Conservation (phyloP, 495 filamentous ascomycete genomes). For the Xylaria castorea region DNA sequence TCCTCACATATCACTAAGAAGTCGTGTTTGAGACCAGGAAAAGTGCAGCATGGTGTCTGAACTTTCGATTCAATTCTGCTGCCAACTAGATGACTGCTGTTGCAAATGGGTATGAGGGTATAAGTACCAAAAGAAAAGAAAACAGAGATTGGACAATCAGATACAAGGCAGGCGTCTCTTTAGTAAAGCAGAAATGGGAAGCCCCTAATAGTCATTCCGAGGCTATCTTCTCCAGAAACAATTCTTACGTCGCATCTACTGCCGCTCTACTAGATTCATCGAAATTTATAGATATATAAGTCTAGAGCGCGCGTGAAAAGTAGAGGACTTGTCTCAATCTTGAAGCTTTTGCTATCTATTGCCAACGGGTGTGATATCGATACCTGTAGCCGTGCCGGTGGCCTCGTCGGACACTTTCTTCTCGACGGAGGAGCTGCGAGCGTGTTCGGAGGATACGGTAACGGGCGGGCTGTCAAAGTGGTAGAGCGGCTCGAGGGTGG, state of each 20-base stretch:
- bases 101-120: constrained; percentile 22
- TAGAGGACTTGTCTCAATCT: background rate
- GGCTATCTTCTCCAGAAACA: background rate
- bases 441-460: background rate
- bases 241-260: background rate
- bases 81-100: background rate
- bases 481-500: constrained; percentile 52
- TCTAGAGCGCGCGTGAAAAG: background rate
- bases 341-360: background rate
- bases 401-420: background rate
- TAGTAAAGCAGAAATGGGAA: background rate
- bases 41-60: background rate
- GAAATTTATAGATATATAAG: background rate
- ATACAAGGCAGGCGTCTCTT: background rate
- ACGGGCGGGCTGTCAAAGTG: constrained; percentile 37
- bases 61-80: background rate
- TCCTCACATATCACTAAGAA: background rate
- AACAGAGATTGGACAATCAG: background rate
- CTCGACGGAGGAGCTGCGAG: constrained; percentile 13
- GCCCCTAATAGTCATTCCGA: background rate
- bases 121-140: background rate
- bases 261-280: background rate
- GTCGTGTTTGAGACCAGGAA: background rate
- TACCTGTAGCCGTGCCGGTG: constrained; percentile 6
- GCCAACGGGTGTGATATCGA: background rate